Evolutionary conservation across 306 rosid species (phyloP).

Genomic region (Corylus americana): DNA sequence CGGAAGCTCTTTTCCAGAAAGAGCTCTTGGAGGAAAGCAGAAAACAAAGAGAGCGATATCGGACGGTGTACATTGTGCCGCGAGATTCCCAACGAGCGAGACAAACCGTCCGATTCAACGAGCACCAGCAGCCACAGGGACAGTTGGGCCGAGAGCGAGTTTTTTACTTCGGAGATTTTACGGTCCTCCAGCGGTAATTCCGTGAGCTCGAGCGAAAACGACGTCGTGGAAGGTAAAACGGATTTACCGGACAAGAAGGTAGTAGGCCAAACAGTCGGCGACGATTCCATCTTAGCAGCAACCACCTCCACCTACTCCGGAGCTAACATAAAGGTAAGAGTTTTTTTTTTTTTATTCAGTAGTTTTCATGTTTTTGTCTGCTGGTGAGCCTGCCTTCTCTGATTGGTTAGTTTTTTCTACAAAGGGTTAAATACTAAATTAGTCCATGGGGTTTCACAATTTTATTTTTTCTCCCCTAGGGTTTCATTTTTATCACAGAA

Average conservation of each 20-base stretch:
- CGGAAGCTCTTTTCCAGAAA: conserved; percentile 50
- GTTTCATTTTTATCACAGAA: no score
- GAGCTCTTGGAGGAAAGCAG: conserved; percentile 49
- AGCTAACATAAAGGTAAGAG: conserved; percentile 39
- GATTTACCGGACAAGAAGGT: background rate
- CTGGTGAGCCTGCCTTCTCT: background rate
- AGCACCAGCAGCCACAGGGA: conserved; percentile 17
- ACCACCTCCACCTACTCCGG: conserved; percentile 11
- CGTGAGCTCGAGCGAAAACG: conserved; percentile 31
- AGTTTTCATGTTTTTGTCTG: background rate
- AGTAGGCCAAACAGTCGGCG: conserved; percentile 32
- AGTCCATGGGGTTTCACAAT: no score
- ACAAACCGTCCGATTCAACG: conserved; percentile 22
- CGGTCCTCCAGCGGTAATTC: conserved; percentile 28
- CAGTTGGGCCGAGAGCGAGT: conserved; percentile 71
- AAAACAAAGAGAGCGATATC: background rate
- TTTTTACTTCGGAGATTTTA: conserved; percentile 33
- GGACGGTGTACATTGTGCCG: conserved; percentile 41
- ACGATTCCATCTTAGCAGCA: conserved; percentile 20
- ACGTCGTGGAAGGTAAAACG: conserved; percentile 21
- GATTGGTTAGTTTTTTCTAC: background rate
- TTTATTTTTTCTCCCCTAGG: no score
- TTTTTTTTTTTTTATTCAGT: background rate
- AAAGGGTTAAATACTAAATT: no score
- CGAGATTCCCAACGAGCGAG: conserved; percentile 28